Percentiles rank a stretch among this genome's conserved stretches.
phyloP scores from a whole-genome alignment of 106 monocot species.

The Dendrobium officinale region DNA sequence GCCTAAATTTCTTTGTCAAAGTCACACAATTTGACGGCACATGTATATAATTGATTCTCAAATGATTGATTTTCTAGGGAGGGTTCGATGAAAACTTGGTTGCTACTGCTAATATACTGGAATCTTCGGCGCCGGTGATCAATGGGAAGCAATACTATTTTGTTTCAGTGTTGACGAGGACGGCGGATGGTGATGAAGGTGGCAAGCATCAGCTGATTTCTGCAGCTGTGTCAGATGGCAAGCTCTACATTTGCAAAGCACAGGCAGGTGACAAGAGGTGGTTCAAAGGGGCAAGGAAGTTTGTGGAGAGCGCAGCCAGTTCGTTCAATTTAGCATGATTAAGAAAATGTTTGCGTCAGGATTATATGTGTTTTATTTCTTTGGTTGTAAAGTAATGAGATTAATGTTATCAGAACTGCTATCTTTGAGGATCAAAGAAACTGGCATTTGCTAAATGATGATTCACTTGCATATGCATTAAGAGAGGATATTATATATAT shows the following conservation, averaged over 20 bases:
- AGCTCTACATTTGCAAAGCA: slow-evolving; percentile 97
- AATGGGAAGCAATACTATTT: slow-evolving; percentile 72
- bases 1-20: no score
- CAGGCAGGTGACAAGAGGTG: slow-evolving; percentile 99
- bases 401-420: no score
- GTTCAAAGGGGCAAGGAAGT: slow-evolving; percentile 99
- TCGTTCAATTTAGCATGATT: slow-evolving; percentile 81
- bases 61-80: slow-evolving; percentile 35
- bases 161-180: slow-evolving; percentile 79
- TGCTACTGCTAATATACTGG: slow-evolving; percentile 84
- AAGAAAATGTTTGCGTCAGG: no score
- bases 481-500: slow-evolving; percentile 3
- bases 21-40: no score
- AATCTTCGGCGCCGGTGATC: slow-evolving; percentile 30
- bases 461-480: not conserved
- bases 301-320: slow-evolving; percentile 59
- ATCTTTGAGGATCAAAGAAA: not conserved
- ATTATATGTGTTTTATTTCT: not conserved
- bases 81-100: slow-evolving; percentile 77
- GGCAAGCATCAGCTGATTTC: slow-evolving; percentile 91
- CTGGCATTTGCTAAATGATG: not conserved
- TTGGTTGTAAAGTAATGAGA: slow-evolving; percentile 10
- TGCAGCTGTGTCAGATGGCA: slow-evolving; percentile 68
- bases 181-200: slow-evolving; percentile 94
- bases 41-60: no score